phyloP scores from a whole-genome alignment of 2,329 filamentous ascomycete species.

The Paecilomyces niveus region DNA sequence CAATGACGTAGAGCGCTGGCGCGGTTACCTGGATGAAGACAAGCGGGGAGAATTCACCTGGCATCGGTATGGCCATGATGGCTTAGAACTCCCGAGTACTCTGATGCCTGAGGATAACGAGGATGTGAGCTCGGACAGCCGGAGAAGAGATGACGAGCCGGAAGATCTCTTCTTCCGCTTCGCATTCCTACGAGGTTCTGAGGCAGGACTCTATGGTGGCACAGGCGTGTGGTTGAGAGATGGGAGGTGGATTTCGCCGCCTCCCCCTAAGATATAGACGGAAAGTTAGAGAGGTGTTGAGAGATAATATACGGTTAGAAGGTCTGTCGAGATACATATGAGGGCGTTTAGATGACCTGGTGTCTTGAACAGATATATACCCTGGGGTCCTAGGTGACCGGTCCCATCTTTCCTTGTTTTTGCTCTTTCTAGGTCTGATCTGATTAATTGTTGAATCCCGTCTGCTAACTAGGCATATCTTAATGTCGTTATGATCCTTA shows the following conservation, averaged over 20 bases:
- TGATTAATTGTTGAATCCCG: background rate
- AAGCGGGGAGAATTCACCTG: slow-evolving; percentile 44
- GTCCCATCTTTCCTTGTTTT: background rate
- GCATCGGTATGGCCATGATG: slow-evolving; percentile 36
- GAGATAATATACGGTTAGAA: background rate
- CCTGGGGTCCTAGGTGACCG: background rate
- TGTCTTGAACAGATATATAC: background rate
- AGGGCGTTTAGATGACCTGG: background rate
- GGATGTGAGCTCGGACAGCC: slow-evolving; percentile 5
- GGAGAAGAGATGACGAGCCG: slow-evolving; percentile 21
- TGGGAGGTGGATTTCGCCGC: slow-evolving; percentile 27
- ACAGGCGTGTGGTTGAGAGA: slow-evolving; percentile 34
- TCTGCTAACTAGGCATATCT: background rate
- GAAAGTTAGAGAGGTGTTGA: background rate
- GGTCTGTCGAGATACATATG: background rate
- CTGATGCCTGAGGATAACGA: slow-evolving; percentile 17
- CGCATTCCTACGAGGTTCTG: slow-evolving; percentile 36
- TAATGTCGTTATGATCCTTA: background rate
- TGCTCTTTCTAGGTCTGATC: background rate
- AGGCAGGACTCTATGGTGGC: slow-evolving; percentile 31
- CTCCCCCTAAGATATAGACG: slow-evolving; percentile 17
- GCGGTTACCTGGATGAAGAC: slow-evolving; percentile 48
- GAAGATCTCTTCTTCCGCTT: slow-evolving; percentile 42
- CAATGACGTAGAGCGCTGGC: slow-evolving; percentile 58
- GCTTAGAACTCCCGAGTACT: slow-evolving; percentile 25